Conservation (phyloP, 2,329 filamentous ascomycete species). For the Monosporascus sp. region DNA sequence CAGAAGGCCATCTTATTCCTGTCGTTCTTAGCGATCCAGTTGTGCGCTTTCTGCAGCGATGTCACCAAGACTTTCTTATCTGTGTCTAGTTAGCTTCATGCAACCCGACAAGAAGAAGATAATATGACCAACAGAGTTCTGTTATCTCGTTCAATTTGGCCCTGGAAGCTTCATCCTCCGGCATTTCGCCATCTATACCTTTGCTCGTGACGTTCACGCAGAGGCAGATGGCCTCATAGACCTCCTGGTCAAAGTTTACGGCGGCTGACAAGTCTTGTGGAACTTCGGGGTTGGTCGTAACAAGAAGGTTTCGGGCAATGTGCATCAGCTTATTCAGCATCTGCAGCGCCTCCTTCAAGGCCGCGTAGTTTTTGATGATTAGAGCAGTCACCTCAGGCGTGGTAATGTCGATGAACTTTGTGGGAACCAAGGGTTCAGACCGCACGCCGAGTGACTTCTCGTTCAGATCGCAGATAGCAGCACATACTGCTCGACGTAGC, state of each 20-base stretch:
- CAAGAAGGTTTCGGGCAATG: constrained; percentile 59
- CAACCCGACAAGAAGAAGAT: neutral
- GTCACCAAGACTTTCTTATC: constrained; percentile 64
- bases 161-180: constrained; percentile 51
- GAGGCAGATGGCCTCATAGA: constrained; percentile 60
- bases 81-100: constrained; percentile 25
- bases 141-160: constrained; percentile 57
- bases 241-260: constrained; percentile 60
- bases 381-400: constrained; percentile 57
- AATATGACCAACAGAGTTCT: constrained; percentile 50
- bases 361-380: constrained; percentile 57
- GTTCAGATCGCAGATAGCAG: constrained; percentile 56
- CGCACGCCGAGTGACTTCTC: constrained; percentile 54
- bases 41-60: constrained; percentile 61
- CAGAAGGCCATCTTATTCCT: constrained; percentile 67
- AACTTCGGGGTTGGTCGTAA: constrained; percentile 59
- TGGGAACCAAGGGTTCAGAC: constrained; percentile 47
- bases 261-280: constrained; percentile 62
- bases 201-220: constrained; percentile 65
- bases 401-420: constrained; percentile 47
- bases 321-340: constrained; percentile 64
- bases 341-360: constrained; percentile 57
- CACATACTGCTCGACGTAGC: constrained; percentile 55
- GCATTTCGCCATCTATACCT: constrained; percentile 59
- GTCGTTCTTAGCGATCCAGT: constrained; percentile 65